Conservation (phyloP, 306 rosid species). For the Medicago ruthenica region DNA sequence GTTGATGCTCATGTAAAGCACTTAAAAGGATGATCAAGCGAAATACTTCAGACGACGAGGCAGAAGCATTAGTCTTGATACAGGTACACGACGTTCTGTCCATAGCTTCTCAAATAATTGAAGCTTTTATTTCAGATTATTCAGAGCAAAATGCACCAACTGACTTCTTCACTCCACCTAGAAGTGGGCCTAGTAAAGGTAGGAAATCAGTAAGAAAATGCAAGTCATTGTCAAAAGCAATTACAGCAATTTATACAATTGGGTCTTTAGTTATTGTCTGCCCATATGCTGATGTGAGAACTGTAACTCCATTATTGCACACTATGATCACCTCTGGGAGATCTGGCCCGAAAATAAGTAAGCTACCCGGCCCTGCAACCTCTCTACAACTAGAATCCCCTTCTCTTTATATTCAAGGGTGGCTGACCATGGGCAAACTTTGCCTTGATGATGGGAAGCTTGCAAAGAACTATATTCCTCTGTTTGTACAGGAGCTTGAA, state of each 20-base stretch:
- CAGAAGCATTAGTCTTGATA: slow-evolving; percentile 56
- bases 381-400: slow-evolving; percentile 70
- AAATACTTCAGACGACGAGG: slow-evolving; percentile 70
- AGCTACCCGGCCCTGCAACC: slow-evolving; percentile 54
- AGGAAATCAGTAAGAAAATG: slow-evolving; percentile 54
- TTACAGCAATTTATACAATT: slow-evolving; percentile 77
- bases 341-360: slow-evolving; percentile 64
- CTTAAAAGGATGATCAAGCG: slow-evolving; percentile 78
- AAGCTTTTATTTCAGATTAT: slow-evolving; percentile 61
- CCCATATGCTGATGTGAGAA: slow-evolving; percentile 67
- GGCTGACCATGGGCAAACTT: slow-evolving; percentile 94
- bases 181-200: slow-evolving; percentile 60
- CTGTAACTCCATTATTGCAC: slow-evolving; percentile 66
- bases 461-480: slow-evolving; percentile 86
- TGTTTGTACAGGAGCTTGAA: slow-evolving; percentile 94
- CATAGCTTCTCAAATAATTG: slow-evolving; percentile 64
- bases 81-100: slow-evolving; percentile 65
- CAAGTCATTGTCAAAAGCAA: slow-evolving; percentile 64
- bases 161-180: slow-evolving; percentile 68
- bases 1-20: slow-evolving; percentile 90
- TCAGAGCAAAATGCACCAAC: slow-evolving; percentile 45
- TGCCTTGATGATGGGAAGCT: slow-evolving; percentile 90
- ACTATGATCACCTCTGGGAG: slow-evolving; percentile 82
- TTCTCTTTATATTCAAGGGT: slow-evolving; percentile 81
- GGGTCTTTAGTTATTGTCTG: slow-evolving; percentile 83